Percentiles rank a stretch among this genome's conserved stretches.
These are phyloP conservation scores for Parastagonospora nodorum DNA, from an alignment of 2,329 filamentous ascomycete genomes.

Conservation along the genomic window DNA sequence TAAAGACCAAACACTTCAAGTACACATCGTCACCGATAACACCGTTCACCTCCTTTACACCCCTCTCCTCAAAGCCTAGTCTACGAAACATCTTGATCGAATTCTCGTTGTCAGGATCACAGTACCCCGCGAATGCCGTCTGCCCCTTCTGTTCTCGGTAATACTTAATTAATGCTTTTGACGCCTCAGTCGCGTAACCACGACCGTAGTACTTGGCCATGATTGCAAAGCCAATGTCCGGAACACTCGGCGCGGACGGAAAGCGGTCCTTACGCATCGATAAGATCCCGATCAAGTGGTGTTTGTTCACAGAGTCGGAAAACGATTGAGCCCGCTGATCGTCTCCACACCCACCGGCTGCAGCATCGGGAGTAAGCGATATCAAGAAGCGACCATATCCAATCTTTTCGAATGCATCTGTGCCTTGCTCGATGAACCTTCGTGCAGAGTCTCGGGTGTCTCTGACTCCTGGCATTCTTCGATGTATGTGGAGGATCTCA, in stretches of 20 bases:
- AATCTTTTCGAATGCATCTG: conserved; percentile 19
- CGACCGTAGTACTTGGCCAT: conserved; percentile 12
- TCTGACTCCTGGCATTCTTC: background rate
- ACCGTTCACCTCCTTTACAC: conserved; percentile 10
- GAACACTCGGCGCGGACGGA: conserved; percentile 19
- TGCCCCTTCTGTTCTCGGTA: conserved; percentile 8
- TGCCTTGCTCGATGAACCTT: conserved; percentile 3
- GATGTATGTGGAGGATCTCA: background rate
- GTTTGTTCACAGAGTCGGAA: background rate
- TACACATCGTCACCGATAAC: conserved; percentile 1
- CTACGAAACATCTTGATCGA: conserved; percentile 22
- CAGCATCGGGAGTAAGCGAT: conserved; percentile 15
- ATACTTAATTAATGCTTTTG: conserved; percentile 10
- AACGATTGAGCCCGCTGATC: background rate
- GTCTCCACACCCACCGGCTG: background rate
- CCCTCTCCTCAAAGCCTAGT: conserved; percentile 25
- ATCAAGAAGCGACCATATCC: conserved; percentile 39
- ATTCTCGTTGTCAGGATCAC: conserved; percentile 17
- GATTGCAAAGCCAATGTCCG: conserved; percentile 29
- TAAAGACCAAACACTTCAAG: background rate
- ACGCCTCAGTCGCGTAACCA: conserved; percentile 29
- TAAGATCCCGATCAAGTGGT: conserved; percentile 20
- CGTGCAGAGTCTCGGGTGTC: too few relatives aligned
- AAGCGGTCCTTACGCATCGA: conserved; percentile 29
- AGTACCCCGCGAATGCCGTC: conserved; percentile 19